Evolutionary conservation across 1,284 basidiomycete genomes (phyloP).

Genomic region (Trametes versicolor): DNA sequence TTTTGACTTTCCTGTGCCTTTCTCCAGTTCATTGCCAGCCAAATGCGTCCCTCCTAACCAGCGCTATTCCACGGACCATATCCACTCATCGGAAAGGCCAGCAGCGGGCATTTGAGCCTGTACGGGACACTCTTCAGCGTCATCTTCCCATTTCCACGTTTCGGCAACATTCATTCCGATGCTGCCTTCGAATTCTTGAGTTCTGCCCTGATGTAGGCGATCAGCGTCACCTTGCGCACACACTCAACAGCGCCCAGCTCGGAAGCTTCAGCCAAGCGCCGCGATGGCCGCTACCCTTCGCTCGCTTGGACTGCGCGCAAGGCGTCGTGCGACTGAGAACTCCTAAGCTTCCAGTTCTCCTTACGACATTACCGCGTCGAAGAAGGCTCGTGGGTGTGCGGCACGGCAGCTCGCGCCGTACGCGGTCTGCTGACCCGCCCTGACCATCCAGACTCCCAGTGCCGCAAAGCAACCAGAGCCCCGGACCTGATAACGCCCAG

Average conservation of each 20-base stretch:
- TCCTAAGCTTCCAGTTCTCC: neutral
- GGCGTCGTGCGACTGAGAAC: constrained; percentile 2
- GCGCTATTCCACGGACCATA: too few relatives aligned
- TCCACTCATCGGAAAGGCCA: too few relatives aligned
- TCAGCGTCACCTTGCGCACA: neutral
- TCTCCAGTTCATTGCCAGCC: too few relatives aligned
- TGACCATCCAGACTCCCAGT: constrained; percentile 1
- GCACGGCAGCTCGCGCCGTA: constrained; percentile 5
- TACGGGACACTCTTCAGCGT: too few relatives aligned
- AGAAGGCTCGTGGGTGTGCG: constrained; percentile 1
- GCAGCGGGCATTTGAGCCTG: too few relatives aligned
- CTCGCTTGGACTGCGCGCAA: constrained; percentile 1
- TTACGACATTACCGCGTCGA: neutral
- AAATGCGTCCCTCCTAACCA: too few relatives aligned
- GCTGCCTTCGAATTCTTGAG: neutral
- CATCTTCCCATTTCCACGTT: too few relatives aligned
- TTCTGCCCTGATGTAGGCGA: constrained; percentile 9
- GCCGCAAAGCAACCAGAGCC: neutral
- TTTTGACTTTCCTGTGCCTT: too few relatives aligned
- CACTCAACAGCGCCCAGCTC: neutral
- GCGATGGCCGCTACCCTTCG: constrained; percentile 5
- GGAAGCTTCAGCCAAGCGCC: neutral
- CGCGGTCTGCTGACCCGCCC: constrained; percentile 7
- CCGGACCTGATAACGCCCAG: constrained; percentile 6
- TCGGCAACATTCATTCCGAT: neutral